phyloP scores from a whole-genome alignment of 2,329 filamentous ascomycete genomes.

The Diaporthe sp. region DNA sequence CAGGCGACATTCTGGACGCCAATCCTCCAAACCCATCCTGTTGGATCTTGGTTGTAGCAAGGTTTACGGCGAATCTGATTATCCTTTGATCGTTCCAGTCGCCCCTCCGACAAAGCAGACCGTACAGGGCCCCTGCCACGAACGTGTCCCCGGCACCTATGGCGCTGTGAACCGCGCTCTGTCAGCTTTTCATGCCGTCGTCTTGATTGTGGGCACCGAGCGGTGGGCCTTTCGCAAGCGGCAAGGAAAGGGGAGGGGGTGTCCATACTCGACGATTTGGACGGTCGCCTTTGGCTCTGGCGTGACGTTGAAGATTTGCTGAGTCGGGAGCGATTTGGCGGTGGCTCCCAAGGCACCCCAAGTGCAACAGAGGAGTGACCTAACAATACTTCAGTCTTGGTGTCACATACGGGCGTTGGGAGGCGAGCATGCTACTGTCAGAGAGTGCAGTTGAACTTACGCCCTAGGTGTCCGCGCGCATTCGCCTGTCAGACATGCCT shows the following conservation, averaged over 20 bases:
- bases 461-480: slow-evolving; percentile 52
- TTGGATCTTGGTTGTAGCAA: slow-evolving; percentile 78
- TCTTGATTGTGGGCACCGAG: slow-evolving; percentile 20
- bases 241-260: not conserved
- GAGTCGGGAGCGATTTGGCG: slow-evolving; percentile 56
- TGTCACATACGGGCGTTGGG: slow-evolving; percentile 9
- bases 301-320: slow-evolving; percentile 41
- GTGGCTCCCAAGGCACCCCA: slow-evolving; percentile 63
- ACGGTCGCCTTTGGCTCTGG: slow-evolving; percentile 53
- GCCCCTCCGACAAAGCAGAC: slow-evolving; percentile 63
- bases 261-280: slow-evolving; percentile 71
- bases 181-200: slow-evolving; percentile 33
- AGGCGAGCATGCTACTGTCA: not conserved
- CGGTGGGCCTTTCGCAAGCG: slow-evolving; percentile 7
- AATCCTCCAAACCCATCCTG: slow-evolving; percentile 75
- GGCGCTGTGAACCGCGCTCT: slow-evolving; percentile 60
- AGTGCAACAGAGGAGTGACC: slow-evolving; percentile 58
- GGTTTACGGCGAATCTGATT: slow-evolving; percentile 69
- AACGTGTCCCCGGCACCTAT: slow-evolving; percentile 84
- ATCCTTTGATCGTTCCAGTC: slow-evolving; percentile 65
- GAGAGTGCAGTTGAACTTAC: slow-evolving; percentile 53
- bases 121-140: slow-evolving; percentile 78
- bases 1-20: slow-evolving; percentile 44
- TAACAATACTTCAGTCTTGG: slow-evolving; percentile 44
- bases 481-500: slow-evolving; percentile 66